phyloP scores from a whole-genome alignment of 2,329 filamentous ascomycete species.

The Colletotrichum sp. region DNA sequence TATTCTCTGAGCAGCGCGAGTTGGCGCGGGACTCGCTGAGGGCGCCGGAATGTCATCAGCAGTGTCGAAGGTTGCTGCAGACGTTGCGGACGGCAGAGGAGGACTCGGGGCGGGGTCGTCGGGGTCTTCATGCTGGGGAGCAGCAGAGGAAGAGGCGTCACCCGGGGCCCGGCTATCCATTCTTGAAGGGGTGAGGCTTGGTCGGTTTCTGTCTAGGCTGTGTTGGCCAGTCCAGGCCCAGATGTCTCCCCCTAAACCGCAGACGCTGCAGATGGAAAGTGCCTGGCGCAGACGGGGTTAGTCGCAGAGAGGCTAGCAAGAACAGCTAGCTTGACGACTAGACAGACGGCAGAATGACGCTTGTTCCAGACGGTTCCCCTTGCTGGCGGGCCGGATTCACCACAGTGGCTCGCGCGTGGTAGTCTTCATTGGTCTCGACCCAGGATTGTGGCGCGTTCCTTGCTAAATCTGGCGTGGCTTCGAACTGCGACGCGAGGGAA shows the following conservation, averaged over 20 bases:
- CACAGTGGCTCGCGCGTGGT: conserved; percentile 4
- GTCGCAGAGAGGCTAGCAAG: background rate
- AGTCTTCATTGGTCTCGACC: conserved; percentile 8
- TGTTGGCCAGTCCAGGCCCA: background rate
- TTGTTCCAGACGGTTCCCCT: conserved; percentile 8
- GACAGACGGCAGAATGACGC: background rate
- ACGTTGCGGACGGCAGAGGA: background rate
- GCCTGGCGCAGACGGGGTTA: background rate
- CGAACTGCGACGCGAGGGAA: background rate
- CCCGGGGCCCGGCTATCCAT: background rate
- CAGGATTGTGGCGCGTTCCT: conserved; percentile 9
- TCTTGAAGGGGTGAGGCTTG: conserved; percentile 6
- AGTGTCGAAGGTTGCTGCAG: background rate
- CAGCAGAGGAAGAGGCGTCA: conserved; percentile 10
- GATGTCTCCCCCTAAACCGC: background rate
- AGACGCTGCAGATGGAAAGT: background rate
- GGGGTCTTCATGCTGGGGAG: conserved; percentile 10
- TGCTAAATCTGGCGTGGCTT: conserved; percentile 4
- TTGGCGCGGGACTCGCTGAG: conserved; percentile 5
- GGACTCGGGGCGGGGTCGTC: background rate
- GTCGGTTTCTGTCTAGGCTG: conserved; percentile 12
- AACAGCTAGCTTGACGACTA: background rate
- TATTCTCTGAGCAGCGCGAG: conserved; percentile 1
- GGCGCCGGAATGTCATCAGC: background rate
- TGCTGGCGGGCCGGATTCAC: conserved; percentile 18